Conservation (phyloP, 495 filamentous ascomycete species). For the Tetracladium setigerum region DNA sequence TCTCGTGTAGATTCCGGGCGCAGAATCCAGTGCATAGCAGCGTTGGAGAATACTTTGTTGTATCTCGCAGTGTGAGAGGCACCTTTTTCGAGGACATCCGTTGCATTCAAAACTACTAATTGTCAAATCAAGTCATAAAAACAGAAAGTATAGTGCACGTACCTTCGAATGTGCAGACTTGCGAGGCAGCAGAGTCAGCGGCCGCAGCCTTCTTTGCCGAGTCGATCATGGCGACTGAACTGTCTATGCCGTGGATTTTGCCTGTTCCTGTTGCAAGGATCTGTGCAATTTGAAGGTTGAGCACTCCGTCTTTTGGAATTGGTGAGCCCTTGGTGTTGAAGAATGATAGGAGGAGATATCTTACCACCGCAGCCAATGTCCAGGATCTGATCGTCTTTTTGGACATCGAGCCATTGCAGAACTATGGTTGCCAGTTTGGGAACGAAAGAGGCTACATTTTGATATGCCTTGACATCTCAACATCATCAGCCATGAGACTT, state of each 20-base stretch:
- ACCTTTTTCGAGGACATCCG: conserved; percentile 1
- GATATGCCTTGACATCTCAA: conserved; percentile 42
- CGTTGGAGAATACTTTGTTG: conserved; percentile 71
- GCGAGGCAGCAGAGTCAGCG: conserved; percentile 9
- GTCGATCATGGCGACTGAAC: conserved; percentile 57
- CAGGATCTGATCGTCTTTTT: conserved; percentile 53
- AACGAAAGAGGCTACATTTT: conserved; percentile 62
- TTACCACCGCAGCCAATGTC: conserved; percentile 68
- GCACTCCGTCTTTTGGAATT: conserved; percentile 44
- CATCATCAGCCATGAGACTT: conserved; percentile 1
- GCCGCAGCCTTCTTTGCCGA: conserved; percentile 33
- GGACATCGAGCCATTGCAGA: conserved; percentile 54
- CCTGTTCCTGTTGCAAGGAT: conserved; percentile 30
- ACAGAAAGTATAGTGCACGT: neutral
- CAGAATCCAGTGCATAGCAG: conserved; percentile 67
- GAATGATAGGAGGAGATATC: conserved; percentile 8
- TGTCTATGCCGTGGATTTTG: conserved; percentile 56
- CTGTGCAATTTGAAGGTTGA: conserved; percentile 48
- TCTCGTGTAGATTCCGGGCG: conserved; percentile 21
- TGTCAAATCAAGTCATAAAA: neutral
- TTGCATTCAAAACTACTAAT: conserved; percentile 12
- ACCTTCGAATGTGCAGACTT: conserved; percentile 38
- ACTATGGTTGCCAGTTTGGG: conserved; percentile 59
- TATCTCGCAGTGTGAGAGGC: conserved; percentile 24
- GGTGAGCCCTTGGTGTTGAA: neutral